These are phyloP conservation scores for Ophiognomonia clavigignenti-juglandacearum DNA, from an alignment of 2,329 filamentous ascomycete species.

Conservation along the genomic window DNA sequence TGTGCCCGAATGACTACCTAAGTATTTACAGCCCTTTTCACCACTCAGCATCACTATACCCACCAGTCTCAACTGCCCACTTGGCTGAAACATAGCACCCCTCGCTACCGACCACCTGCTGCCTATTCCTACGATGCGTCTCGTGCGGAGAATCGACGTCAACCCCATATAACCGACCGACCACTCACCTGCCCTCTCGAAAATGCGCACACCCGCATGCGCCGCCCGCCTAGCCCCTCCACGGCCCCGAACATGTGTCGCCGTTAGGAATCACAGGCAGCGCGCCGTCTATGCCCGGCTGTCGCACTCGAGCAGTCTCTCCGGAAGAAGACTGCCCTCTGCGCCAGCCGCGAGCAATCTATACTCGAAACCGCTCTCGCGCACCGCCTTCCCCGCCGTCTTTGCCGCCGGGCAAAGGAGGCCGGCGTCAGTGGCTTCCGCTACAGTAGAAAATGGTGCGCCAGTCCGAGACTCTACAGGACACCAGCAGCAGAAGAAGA, in stretches of 20 bases:
- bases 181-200: background rate
- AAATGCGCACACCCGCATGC: conserved; percentile 15
- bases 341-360: background rate
- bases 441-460: conserved; percentile 19
- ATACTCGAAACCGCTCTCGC: conserved; percentile 4
- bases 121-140: background rate
- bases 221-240: conserved; percentile 5
- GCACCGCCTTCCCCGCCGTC: conserved; percentile 15
- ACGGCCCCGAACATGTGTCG: conserved; percentile 4
- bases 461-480: too few relatives aligned
- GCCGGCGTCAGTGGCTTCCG: conserved; percentile 17
- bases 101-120: background rate
- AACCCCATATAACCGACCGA: background rate
- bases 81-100: background rate
- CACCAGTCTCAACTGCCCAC: background rate
- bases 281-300: conserved; percentile 4
- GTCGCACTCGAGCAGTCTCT: conserved; percentile 1
- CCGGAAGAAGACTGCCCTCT: background rate
- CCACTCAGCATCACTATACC: too few relatives aligned
- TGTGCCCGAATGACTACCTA: too few relatives aligned
- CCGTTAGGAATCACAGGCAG: conserved; percentile 1
- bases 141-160: background rate
- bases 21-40: too few relatives aligned
- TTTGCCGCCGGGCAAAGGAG: conserved; percentile 16
- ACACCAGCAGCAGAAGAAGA: background rate